Base-by-base conservation (phyloP, 179 eudicot species). In the Spergularia azorica region DNA sequence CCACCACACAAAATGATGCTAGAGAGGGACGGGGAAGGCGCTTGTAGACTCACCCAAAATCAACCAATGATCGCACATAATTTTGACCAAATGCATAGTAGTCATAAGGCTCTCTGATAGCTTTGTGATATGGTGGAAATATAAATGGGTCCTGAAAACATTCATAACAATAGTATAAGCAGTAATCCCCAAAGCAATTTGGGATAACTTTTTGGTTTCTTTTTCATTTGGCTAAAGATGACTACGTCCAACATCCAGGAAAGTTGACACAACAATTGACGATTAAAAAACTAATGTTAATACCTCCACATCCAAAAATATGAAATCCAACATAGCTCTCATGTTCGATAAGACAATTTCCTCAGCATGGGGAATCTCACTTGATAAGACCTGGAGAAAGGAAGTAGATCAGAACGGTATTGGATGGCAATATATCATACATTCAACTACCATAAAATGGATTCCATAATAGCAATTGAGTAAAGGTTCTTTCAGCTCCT, bases 81-180 rank as follows among this genome's bases (percentile, higher is more conserved):
- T 89, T 87, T 80, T 92, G 96, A 72, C 90, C 98, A 86, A 96
- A 94, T 80, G 77, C 81, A 87, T 85, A 89, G 81, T 94, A 96
- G 85, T 96, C 97, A 83, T 84, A 84, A 62, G 99, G 99, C 82
- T 94, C 92, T 50, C 96, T 91, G 80, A 94, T 79, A 74, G 99
- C 99, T 82, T 85, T 83, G 83, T 96, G 99, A 82, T 88, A 71
- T 20, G 99, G 91, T 72, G 90, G 81, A 86, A 94, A 89, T 70
- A 78, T 82, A 72, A 86, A 96, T 64, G 98, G 91, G 16, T 96
- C 98, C 98, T 96, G 97, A 71, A 88, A 81, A 65, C 56, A 70
- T 78, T 51, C 67, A 74, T 78, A 83, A 75, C 32, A 36, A 76
- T 73, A 51, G 38, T 46, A 66, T 59, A 76, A 82, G 55, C 26